Base-by-base conservation (phyloP, 2,329 filamentous ascomycete species). In the Exophiala oligosperma region DNA sequence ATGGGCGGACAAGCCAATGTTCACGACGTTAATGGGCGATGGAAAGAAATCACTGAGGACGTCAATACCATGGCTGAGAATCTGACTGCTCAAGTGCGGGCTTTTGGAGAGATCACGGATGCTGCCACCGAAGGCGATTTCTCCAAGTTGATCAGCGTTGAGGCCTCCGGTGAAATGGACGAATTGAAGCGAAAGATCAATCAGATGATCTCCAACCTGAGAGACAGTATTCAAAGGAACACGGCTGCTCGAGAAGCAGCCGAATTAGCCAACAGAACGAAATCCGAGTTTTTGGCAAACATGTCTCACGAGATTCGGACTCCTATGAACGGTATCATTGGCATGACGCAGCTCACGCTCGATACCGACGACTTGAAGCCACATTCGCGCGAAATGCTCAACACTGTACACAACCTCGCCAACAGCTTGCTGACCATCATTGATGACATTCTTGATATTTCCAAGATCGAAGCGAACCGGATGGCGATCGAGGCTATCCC, bases 401-500 rank as follows among this genome's bases (percentile, higher is more conserved):
- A 97, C 68, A 96, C 97, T 69, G 93, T 99, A 67, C 93, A 97
- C 76, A 96, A 95, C 70, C 80, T 97, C 66, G 94, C 93, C 65
- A 97, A 97, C 77, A 96, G 93, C 76, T 79, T 99, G 68, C 79
- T 99, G 69, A 97, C 93, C 50, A 97, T 99, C 67, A 97, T 99
- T 70, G 93, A 99, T 72, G 84, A 87, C 66, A 86, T 87, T 66
- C 76, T 87, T 57, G 85, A 87, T 72, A 87, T 87, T 61, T 86
- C 83, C 24, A 87, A 87, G 75, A 87, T 99, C 67, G 94, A 97
- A 76, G 94, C 94, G 43, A 92, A 95, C 73, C 87, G 94, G 61
- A 97, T 97, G 93, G 91, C 96, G 38, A 94, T 99, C 77, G 94
- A 97, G 73, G 92, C 95, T 74, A 97, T 97, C 68, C 92, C 93